phyloP scores from a whole-genome alignment of 148 eudicot species.

The Oxyria digyna region DNA sequence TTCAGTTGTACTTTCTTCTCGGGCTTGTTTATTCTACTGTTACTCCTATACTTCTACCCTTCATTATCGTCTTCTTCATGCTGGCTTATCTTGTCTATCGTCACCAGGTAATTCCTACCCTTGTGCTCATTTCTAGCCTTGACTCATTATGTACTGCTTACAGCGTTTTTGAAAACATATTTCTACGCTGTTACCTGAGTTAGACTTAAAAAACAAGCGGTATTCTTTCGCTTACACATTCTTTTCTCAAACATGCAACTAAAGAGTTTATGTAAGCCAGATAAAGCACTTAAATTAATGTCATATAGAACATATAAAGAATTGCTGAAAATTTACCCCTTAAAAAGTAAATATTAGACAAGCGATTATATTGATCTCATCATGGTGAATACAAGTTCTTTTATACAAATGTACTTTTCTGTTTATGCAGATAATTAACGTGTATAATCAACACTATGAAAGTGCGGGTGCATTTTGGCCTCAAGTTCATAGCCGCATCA shows the following conservation, averaged over 20 bases:
- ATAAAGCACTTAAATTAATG: background rate
- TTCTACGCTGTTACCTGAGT: background rate
- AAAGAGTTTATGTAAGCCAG: background rate
- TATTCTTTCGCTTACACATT: background rate
- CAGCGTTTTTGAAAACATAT: background rate
- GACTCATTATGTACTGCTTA: background rate
- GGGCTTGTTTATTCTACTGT: conserved; percentile 90
- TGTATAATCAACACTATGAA: conserved; percentile 80
- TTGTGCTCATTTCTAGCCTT: background rate
- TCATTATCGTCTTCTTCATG: conserved; percentile 81
- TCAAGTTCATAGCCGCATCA: conserved; percentile 80
- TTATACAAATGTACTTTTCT: background rate
- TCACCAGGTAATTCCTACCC: conserved; percentile 56
- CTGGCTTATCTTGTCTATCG: conserved; percentile 87
- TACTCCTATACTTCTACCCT: conserved; percentile 86
- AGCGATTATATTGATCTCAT: background rate
- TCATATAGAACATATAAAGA: background rate
- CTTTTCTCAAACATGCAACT: background rate
- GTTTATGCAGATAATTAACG: conserved; percentile 64
- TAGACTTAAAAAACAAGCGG: background rate
- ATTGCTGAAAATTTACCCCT: background rate
- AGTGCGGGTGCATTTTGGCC: conserved; percentile 98
- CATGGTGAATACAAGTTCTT: background rate
- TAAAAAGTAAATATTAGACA: background rate
- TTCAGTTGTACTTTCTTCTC: conserved; percentile 81